Evolutionary conservation across 1,284 basidiomycete species (phyloP), one percentile per base, ranked within the genome.

Genomic region (Earliella scabrosa): DNA sequence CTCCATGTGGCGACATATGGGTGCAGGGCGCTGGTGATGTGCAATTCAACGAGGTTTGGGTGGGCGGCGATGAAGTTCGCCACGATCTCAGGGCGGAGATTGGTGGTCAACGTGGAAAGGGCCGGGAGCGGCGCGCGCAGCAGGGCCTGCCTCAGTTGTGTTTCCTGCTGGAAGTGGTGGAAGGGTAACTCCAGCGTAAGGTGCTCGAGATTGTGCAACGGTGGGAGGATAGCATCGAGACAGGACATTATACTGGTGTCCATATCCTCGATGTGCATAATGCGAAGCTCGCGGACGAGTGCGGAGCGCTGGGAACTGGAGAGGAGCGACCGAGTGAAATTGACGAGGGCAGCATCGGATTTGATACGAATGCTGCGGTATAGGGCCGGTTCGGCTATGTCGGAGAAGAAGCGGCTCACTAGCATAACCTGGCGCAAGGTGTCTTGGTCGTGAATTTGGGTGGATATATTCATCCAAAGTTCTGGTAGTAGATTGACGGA

Each of bases 351-450:
- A 18, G 4, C 24, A 10, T 57, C 34, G 21, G 21, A 4, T 8
- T 46, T 41, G 21, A 57, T 24, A 4, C 24, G 29, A 10, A 57
- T 35, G 2, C 32, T 39, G 14, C 18, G 45, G 24, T 52, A 57
- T 11, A 57, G 55, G 13, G 18, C 11, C 18, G 26, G 24, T 21
- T 48, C 55, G 0, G 46, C 44, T 9, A 21, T 45, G 2, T 13
- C 20, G 16, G 18, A 14, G 18, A 57, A 40, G 4, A 21, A 16
- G 20, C 14, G 34, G 5, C 35, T 48, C 1, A 57, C 34, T 6
- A 38, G 45, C 20, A 45, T 40, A 10, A 56, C 11, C 18, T 16
- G 26, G 6, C 45, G 45, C 7, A 52, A 34, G 3, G 41, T 44
- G 14, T 47, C n/a, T 4, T 5, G 3, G 10, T 50, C 24, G 4